Evolutionary conservation across 164 flowering plant genomes (phyloP).

Genomic region (Macadamia integrifolia): DNA sequence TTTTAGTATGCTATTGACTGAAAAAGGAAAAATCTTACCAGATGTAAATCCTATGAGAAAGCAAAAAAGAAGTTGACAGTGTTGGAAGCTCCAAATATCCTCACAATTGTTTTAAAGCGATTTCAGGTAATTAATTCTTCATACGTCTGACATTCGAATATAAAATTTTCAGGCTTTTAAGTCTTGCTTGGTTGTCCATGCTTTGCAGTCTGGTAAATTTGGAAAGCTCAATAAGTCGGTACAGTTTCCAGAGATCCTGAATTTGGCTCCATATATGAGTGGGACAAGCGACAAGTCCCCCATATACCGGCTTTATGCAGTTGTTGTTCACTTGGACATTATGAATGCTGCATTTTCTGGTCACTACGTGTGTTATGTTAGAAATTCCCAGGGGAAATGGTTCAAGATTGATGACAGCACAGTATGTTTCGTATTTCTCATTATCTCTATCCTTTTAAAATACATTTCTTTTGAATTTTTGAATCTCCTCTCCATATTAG

Average conservation of each 20-base stretch:
- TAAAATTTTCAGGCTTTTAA: neutral
- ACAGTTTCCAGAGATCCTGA: constrained; percentile 65
- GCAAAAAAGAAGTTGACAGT: constrained; percentile 88
- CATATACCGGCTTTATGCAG: constrained; percentile 76
- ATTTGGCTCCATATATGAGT: constrained; percentile 78
- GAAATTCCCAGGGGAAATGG: constrained; percentile 69
- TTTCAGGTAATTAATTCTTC: constrained; percentile 57
- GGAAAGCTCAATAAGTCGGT: constrained; percentile 87
- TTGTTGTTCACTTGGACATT: constrained; percentile 86
- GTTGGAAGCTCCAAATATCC: constrained; percentile 88
- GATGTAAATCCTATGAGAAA: constrained; percentile 91
- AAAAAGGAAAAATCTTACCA: constrained; percentile 17
- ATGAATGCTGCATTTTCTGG: constrained; percentile 96
- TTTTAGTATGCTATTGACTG: no score
- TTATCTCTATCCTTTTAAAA: neutral
- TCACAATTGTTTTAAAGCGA: constrained; percentile 85
- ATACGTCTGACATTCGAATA: neutral
- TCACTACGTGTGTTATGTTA: constrained; percentile 87
- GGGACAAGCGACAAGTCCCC: constrained; percentile 69
- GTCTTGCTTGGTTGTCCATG: constrained; percentile 7
- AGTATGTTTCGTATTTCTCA: constrained; percentile 41
- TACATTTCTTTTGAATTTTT: neutral
- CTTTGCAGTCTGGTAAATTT: constrained; percentile 81
- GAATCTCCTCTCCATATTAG: neutral
- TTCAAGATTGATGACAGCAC: constrained; percentile 80